Conservation (phyloP, 148 eudicot genomes). For the Bassia scoparia region DNA sequence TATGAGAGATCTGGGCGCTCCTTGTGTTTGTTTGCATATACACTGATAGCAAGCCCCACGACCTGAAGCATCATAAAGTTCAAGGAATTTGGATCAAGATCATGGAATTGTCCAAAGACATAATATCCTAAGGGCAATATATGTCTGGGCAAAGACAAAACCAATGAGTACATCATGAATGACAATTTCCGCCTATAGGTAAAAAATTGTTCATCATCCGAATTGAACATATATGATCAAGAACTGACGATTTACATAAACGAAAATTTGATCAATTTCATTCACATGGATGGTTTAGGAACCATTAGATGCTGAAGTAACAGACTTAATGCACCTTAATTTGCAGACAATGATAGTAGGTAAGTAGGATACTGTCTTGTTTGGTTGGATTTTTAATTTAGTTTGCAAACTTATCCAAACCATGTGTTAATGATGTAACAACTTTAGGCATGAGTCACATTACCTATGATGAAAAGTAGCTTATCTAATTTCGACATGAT, state of each 20-base stretch:
- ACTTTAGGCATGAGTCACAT: no score
- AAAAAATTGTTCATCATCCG: not conserved
- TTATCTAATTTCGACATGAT: not conserved
- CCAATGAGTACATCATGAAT: not conserved
- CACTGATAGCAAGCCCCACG: constrained; percentile 94
- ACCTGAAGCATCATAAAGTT: constrained; percentile 47
- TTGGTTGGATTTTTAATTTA: not conserved
- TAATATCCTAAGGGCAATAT: not conserved
- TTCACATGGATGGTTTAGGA: not conserved
- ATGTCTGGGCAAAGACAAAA: not conserved
- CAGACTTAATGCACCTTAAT: not conserved
- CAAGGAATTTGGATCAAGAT: not conserved
- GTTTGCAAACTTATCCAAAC: not conserved
- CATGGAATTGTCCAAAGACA: not conserved
- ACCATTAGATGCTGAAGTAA: not conserved
- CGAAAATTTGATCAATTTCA: not conserved
- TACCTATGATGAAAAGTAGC: no score
- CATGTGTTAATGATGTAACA: not conserved
- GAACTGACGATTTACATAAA: not conserved
- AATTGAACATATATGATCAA: not conserved
- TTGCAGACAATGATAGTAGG: not conserved
- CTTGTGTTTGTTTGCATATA: constrained; percentile 95
- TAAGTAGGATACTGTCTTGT: not conserved
- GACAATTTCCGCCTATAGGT: not conserved
- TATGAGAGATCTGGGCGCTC: constrained; percentile 98